Conservation (phyloP, 345 rosid genomes). For the Eucalyptus curtisii region DNA sequence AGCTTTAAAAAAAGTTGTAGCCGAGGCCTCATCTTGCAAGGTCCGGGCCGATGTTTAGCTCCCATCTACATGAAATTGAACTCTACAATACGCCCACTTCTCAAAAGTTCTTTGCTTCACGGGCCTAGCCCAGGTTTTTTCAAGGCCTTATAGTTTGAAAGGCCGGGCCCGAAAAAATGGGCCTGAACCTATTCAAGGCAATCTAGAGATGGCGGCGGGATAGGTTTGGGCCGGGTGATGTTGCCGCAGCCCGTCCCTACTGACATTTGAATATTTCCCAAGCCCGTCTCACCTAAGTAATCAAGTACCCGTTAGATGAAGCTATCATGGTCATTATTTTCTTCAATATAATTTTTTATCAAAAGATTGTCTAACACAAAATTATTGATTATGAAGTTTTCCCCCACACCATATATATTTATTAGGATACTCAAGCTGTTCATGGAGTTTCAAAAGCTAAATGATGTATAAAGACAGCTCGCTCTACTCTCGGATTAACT, state of each 20-base stretch:
- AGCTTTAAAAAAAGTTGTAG: neutral
- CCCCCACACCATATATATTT: too few species aligned
- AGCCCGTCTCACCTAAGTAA: too few species aligned
- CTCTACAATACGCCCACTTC: fast-evolving
- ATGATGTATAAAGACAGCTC: fast-evolving
- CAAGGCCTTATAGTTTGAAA: neutral
- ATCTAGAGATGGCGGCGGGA: too few species aligned
- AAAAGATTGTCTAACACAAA: too few species aligned
- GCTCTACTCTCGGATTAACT: fast-evolving
- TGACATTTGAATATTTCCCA: too few species aligned
- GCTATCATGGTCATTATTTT: too few species aligned
- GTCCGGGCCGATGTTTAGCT: neutral
- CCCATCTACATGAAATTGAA: neutral
- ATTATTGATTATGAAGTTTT: too few species aligned
- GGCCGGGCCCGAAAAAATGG: neutral
- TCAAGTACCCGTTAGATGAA: fast-evolving
- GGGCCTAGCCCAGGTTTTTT: neutral
- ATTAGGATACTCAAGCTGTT: neutral
- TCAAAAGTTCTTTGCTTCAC: neutral
- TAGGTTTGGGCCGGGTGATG: too few species aligned
- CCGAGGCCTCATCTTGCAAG: neutral
- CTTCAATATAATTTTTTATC: too few species aligned
- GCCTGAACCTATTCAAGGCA: neutral
- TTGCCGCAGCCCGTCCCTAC: too few species aligned
- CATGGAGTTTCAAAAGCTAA: fast-evolving